Evolutionary conservation across 805 yeast species (phyloP), one percentile per base, ranked within the genome.

Genomic region (Candida khao-thaluensis): DNA sequence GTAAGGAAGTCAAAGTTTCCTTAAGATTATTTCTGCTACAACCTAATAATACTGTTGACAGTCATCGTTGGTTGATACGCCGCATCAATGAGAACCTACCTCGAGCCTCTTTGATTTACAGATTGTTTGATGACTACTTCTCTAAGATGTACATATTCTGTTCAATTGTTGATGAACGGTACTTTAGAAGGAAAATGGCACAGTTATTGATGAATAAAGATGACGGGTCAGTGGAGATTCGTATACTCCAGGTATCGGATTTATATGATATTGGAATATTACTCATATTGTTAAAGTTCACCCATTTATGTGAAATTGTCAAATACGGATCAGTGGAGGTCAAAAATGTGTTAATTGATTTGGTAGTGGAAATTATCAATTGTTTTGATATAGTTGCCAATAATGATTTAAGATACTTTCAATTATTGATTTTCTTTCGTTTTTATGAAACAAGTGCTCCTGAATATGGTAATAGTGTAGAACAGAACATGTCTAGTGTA

Each of bases 401-500:
- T 42, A 68, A 76, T 29, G 72, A 79, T 14, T 47, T 81, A 17
- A 66, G 72, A 0, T 64, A 78, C 16, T 59, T 79, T 42, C 83
- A 79, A 51, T 73, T 79, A 44, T 71, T 78, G 6, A 39, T 77
- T 34, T 60, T 72, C 42, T 66, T 76, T 61, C 66, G 76, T 44
- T 57, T 71, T 16, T 80, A 78, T 55, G 74, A 60, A 45, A 62
- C 57, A 18, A 61, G 53, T 37, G 61, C 77, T 0, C 80, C 81
- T 0, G 77, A 72, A 43, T 77, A 74, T 51, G 82, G 81, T 27
- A 80, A 77, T 48, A 69, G 74, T 2, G 60, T 64, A 5, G 84
- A 77, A 50, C 81, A 77, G 39, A 81, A 79, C 30, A 76, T 75
- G 33, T 70, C 79, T 2, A 79, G 72, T 48, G 72, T 77, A 5